Percentiles rank a stretch among this genome's conserved stretches.
These are phyloP conservation scores for Ambrosia trifida DNA, from an alignment of 129 eudicot species.

Conservation along the genomic window DNA sequence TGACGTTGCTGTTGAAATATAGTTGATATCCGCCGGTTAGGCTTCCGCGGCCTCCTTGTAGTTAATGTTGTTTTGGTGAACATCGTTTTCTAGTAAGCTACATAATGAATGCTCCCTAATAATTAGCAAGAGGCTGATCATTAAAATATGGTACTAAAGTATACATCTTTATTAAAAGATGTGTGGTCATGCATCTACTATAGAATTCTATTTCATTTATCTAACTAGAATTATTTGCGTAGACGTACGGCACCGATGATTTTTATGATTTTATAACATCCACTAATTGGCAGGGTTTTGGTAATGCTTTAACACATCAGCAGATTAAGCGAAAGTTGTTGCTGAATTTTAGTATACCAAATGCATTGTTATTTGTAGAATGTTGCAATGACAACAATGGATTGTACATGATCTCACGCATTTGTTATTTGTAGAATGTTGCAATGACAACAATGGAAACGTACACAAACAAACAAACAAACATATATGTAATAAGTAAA, in stretches of 20 bases:
- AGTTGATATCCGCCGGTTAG: too few species aligned
- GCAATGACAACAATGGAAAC: neutral
- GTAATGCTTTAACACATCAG: neutral
- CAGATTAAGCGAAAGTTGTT: neutral
- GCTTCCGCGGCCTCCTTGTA: too few species aligned
- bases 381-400: neutral
- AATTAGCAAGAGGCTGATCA: conserved; percentile 7
- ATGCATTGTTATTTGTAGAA: neutral
- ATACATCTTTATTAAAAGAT: conserved; percentile 5
- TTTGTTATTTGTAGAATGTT: too few species aligned
- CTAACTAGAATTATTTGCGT: neutral
- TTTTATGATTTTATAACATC: conserved; percentile 4
- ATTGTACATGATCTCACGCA: too few species aligned
- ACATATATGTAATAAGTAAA: too few species aligned
- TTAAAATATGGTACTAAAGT: neutral
- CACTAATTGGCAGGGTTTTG: conserved; percentile 7
- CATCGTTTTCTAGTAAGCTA: conserved; percentile 2
- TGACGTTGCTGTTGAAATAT: too few species aligned
- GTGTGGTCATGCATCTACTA: conserved; percentile 10
- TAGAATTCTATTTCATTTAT: conserved; percentile 11
- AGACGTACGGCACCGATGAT: neutral
- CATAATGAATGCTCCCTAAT: conserved; percentile 10
- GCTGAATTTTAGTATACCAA: neutral
- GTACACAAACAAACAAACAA: too few species aligned
- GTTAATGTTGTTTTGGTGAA: too few species aligned